Evolutionary conservation across 2,329 filamentous ascomycete genomes (phyloP), one percentile per base, ranked within the genome.

Genomic region (Aspergillus sp.): DNA sequence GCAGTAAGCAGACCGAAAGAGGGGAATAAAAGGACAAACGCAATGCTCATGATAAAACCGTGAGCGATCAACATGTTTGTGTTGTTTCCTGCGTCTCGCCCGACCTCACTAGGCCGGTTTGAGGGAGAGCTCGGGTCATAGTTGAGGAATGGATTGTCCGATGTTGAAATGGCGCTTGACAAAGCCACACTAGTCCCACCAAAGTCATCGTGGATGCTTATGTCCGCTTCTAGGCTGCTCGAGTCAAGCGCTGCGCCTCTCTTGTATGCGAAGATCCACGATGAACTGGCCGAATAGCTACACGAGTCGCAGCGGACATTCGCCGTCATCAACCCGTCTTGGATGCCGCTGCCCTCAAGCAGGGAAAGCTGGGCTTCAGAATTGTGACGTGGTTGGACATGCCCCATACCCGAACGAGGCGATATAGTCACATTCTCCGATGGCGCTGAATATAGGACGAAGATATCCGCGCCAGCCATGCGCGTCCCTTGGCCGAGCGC

Each of bases 371-470:
- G 71, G 23, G 76, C 74, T 6, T 76, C 72, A 1, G 70, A 64
- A 50, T 71, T 74, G 70, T 82, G 81, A 25, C 71, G 47, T 0
- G 87, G 87, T 74, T 76, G 71, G 37, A 69, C 61, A 62, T 87
- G 76, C 7, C 78, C 77, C 0, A 65, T 73, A 31, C 81, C 83
- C 3, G 70, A 64, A 21, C 87, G 82, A 1, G 85, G 79, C 60
- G 85, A 87, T 53, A 88, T 68, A 1, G 86, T 89, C 23, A 88
- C 78, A 66, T 88, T 87, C 60, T 82, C 81, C 9, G 54, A 51
- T 5, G 64, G 48, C 25, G 51, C 2, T 62, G 82, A 73, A 70
- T 89, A 89, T 63, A 88, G 77, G 66, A 89, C 62, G 67, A 89
- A 87, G 57, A 88, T 86, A 68, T 85, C 82, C 50, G 85, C 70